Base-by-base conservation (phyloP, 345 rosid species). In the Boechera retrofracta region DNA sequence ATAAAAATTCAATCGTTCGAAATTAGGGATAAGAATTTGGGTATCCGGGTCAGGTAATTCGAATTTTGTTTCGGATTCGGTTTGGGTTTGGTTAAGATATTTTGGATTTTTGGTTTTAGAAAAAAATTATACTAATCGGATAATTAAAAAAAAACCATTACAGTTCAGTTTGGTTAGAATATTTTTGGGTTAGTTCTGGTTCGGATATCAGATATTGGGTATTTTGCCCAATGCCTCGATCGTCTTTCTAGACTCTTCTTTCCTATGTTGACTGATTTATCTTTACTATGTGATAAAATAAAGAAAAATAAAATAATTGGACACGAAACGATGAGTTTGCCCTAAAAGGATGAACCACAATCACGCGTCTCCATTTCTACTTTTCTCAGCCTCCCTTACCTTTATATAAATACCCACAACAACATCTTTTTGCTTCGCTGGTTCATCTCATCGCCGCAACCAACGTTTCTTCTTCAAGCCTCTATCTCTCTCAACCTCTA, bases 301-400 rank as follows among this genome's bases (percentile, higher is more conserved):
- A 45, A 47, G 9, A 48, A 11, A 33, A 7, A 68, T 26, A 69
- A 41, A 52, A 70, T 42, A 70, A 44, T 29, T 57, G 13, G 74
- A 57, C 21, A 21, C 7, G 73, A 39, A 16, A 15, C 57, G 61
- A 61, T 72, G 76, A 72, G 76, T 61, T 72, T 48, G 76, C 76
- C 69, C 69, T 72, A 72, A 72, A 57, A 36, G 55, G 61, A 36
- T 35, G 41, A 61, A 51, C 52, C 76, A 72, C 69, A 48, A 51
- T 62, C 21, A 72, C 76, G 76, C 68, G 67, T 72, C 60, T 72
- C 28, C 51, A 7, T 33, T 41, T 70, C 18, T 57, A 57, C 33
- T 33, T 36, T 7, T 24, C 58, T 35, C 75, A 42, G 75, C 75
- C 75, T 71, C 75, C 75, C 16, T 59, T n/a, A 13, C 35, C 42